Conservation (phyloP, 306 rosid genomes). For the Pterocarpus santalinus region DNA sequence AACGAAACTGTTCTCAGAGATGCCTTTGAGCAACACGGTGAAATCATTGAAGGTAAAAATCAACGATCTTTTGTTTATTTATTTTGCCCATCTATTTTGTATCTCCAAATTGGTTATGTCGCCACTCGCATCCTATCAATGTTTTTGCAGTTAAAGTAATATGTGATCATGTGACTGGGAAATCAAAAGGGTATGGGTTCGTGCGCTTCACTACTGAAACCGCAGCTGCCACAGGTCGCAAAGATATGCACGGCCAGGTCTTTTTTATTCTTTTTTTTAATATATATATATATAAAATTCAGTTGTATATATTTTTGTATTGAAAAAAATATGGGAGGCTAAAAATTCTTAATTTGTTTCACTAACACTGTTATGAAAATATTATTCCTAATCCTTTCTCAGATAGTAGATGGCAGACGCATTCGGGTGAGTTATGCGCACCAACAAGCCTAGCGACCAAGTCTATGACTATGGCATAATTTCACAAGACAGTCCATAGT, state of each 20-base stretch:
- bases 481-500: too few relatives aligned
- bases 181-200: conserved; percentile 75
- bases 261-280: not conserved
- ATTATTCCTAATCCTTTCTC: conserved; percentile 34
- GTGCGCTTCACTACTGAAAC: conserved; percentile 65
- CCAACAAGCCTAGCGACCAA: conserved; percentile 14
- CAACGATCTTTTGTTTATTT: not conserved
- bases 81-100: not conserved
- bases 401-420: conserved; percentile 68
- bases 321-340: not conserved
- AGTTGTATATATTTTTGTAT: too few relatives aligned
- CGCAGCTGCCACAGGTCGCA: conserved; percentile 59
- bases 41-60: conserved; percentile 68
- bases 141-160: conserved; percentile 62
- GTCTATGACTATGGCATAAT: too few relatives aligned
- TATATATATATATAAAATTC: too few relatives aligned
- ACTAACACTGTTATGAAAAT: not conserved
- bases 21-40: conserved; percentile 66
- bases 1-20: conserved; percentile 72
- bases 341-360: not conserved
- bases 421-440: conserved; percentile 65
- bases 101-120: conserved; percentile 2
- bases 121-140: not conserved
- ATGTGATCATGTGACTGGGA: conserved; percentile 70
- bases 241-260: conserved; percentile 68